Base-by-base conservation (phyloP, 2,329 filamentous ascomycete species). In the Sporothrix luriei region DNA sequence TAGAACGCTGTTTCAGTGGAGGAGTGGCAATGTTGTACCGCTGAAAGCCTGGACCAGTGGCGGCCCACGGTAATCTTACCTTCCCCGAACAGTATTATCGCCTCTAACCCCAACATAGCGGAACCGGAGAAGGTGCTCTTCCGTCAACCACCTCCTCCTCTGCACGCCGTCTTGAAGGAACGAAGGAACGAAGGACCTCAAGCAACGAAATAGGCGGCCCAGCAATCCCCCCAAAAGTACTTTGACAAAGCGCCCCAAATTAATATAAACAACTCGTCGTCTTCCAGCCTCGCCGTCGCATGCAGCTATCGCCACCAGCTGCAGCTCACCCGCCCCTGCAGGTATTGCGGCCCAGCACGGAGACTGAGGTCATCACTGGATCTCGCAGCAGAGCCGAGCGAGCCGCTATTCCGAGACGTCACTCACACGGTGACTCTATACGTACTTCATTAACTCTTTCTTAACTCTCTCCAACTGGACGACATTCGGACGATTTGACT, bases 101-200 rank as follows among this genome's bases (percentile, higher is more conserved):
- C 61, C 43, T 64, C 2, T 16, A 16, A 49, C 49, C 61, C 38
- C 51, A 67, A 51, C 51, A 33, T 52, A 43, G 68, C 69, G 69
- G 69, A 70, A 70, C 48, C 68, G 69, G 69, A 70, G 69, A 70
- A 70, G 69, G 57, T 65, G 57, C 48, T 33, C 59, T 69, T 62
- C 59, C 59, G 68, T 57, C 57, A 68, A 21, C 26, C 26, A 43
- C 40, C 40, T 38, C 38, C 52, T 43, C 51, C 16, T 21, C 52
- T 57, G 21, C 52, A 13, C n/a, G 21, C n/a, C n/a, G 11, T n/a
- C 64, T 21, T 29, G 26, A 66, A 51, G 33, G 49, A 33, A 65
- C 29, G 54, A 40, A 59, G 54, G 49, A 49, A 65, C 62, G 19
- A 51, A 66, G 33, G 62, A 66, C 62, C 14, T 52, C 51, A 29